A percentile compares a stretch with the other conserved stretches of the same genome.
Conservation (phyloP, 176 grass and related monocot species). For the Lolium rigidum region DNA sequence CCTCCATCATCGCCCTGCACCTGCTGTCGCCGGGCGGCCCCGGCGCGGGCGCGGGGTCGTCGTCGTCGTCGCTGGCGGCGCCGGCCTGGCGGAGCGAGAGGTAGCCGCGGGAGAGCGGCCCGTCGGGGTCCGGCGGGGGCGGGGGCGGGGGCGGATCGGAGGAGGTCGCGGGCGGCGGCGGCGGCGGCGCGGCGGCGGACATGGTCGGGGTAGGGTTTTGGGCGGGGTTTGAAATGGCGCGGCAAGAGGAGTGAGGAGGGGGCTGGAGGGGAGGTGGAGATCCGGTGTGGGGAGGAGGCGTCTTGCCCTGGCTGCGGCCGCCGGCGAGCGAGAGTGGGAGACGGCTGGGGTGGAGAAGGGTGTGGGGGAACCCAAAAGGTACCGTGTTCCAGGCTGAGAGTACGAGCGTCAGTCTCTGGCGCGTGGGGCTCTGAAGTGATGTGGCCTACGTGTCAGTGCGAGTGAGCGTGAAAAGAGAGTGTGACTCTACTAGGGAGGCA, state of each 20-base stretch:
- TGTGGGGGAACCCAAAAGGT: neutral
- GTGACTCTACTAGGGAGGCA: neutral
- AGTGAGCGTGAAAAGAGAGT: fast-evolving
- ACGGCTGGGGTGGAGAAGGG: constrained; percentile 10
- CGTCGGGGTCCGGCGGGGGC: neutral
- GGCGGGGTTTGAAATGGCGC: constrained; percentile 53
- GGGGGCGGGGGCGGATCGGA: constrained; percentile 22
- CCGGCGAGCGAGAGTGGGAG: constrained; percentile 43
- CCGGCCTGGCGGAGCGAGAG: constrained; percentile 36
- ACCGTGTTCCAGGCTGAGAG: neutral
- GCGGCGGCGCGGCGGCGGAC: neutral
- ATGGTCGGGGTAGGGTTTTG: constrained; percentile 33
- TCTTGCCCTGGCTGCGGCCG: constrained; percentile 68
- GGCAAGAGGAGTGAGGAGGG: neutral
- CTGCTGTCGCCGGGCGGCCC: constrained; percentile 27
- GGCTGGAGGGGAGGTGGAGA: constrained; percentile 30
- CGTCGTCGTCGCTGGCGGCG: constrained; percentile 7
- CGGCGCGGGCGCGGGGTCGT: neutral
- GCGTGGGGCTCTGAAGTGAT: fast-evolving
- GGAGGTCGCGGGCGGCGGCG: constrained; percentile 8
- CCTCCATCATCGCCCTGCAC: constrained; percentile 93
- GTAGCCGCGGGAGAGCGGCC: constrained; percentile 44
- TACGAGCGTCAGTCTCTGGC: neutral
- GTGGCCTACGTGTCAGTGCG: neutral
- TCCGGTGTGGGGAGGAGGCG: constrained; percentile 60